Evolutionary conservation across 1,139 yeast genomes (phyloP).

Genomic region (Sugiyamaella novakii): DNA sequence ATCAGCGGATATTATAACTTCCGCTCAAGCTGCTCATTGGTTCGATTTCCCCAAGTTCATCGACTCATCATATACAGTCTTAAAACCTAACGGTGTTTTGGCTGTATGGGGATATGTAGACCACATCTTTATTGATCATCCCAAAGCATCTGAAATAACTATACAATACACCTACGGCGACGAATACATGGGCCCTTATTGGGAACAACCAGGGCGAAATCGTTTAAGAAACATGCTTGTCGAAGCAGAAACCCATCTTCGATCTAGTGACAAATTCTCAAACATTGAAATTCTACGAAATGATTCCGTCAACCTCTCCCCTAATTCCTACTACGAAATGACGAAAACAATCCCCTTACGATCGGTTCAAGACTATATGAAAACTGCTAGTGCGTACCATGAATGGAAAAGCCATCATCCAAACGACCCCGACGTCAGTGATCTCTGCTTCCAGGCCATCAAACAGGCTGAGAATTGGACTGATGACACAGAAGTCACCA

Average conservation of each 20-base stretch:
- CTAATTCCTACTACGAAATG: conserved; percentile 46
- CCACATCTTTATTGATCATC: conserved; percentile 51
- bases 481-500: conserved; percentile 49
- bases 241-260: conserved; percentile 49
- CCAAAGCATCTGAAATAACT: conserved; percentile 49
- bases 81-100: conserved; percentile 63
- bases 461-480: conserved; percentile 48
- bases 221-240: conserved; percentile 51
- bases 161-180: conserved; percentile 48
- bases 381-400: conserved; percentile 73
- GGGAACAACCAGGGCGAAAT: conserved; percentile 74
- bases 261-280: conserved; percentile 40
- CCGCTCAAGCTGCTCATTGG: conserved; percentile 85
- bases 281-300: conserved; percentile 43
- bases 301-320: conserved; percentile 36
- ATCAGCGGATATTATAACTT: conserved; percentile 60
- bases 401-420: conserved; percentile 55
- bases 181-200: conserved; percentile 63
- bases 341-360: conserved; percentile 48
- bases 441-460: conserved; percentile 49
- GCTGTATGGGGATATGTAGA: conserved; percentile 83
- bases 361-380: conserved; percentile 53
- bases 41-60: conserved; percentile 59
- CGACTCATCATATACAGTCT: conserved; percentile 50
- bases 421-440: conserved; percentile 38